Evolutionary conservation across 192 early-diverging fungal genomes (phyloP), one percentile per base, ranked within the genome.

Genomic region (Coemansia sp.): DNA sequence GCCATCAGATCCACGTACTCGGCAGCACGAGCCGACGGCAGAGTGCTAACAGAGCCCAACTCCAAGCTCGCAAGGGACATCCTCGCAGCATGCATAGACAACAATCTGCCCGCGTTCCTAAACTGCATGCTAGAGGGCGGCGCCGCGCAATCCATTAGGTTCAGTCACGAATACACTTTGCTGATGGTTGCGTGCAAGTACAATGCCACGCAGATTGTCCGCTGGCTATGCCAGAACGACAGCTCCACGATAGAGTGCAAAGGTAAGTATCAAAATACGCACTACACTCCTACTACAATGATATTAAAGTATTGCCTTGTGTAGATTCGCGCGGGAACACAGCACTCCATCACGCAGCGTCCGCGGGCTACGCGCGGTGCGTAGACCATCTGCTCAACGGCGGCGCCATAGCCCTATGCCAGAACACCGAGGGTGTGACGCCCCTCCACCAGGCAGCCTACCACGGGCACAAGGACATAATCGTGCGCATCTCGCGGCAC

Each of bases 361-460:
- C 74, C 0, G 21, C 59, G 8, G 74, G 79, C 4, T 60, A 63
- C 35, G 33, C 10, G 27, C 59, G 51, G 34, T 70, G 79, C 35
- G 62, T 73, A 13, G 63, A 46, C 11, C 64, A 36, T 7, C 67
- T 81, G 6, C 54, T 65, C 6, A 56, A 21, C 14, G 29, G 60
- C 2, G 46, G 44, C 8, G 67, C 59, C 16, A 36, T 33, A 2
- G 34, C 57, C 0, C 11, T 48, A 10, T 64, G 50, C 34, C 69
- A 66, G 29, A 81, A 81, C 57, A 62, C n/a, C 8, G 67, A 81
- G 11, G 79, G 74, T 14, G 74, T 70, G 24, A 60, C 74, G 35
- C 56, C 79, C 1, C 14, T 76, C 17, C 79, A 81, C 59, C 69
- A 73, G 51, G 74, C 79, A 4, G 74, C 79, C 10, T 81, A 76